Percentiles rank a stretch among this genome's conserved stretches.
Evolutionary conservation across 2,329 filamentous ascomycete genomes (phyloP).

Genomic region (Metarhizium robertsii): DNA sequence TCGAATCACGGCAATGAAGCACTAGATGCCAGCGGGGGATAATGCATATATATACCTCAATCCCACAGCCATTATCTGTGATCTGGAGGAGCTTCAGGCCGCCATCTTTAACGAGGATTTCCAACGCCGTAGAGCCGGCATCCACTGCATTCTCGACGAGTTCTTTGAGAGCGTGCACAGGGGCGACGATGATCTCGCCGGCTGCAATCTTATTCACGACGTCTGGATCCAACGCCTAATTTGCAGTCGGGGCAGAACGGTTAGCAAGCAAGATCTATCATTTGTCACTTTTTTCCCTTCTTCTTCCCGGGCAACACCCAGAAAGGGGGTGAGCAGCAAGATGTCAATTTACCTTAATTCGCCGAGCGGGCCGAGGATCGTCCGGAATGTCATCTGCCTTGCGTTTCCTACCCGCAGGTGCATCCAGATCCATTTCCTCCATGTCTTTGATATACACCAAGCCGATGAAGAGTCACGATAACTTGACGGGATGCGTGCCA

Average conservation of each 20-base stretch:
- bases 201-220: slow-evolving; percentile 99
- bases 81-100: slow-evolving; percentile 93
- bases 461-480: neutral
- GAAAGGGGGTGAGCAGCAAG: neutral
- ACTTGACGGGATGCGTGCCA: neutral
- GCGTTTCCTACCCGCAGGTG: slow-evolving; percentile 33
- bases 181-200: slow-evolving; percentile 95
- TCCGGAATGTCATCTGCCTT: slow-evolving; percentile 33
- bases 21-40: neutral
- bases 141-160: slow-evolving; percentile 96
- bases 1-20: neutral
- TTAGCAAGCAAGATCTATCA: neutral
- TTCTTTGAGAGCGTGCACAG: slow-evolving; percentile 92
- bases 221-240: slow-evolving; percentile 73
- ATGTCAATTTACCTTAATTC: slow-evolving; percentile 33
- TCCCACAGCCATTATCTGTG: slow-evolving; percentile 93
- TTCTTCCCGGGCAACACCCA: no score
- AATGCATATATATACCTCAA: slow-evolving; percentile 56
- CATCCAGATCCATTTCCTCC: slow-evolving; percentile 36
- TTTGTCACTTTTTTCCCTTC: neutral
- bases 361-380: slow-evolving; percentile 31
- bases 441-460: neutral
- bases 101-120: slow-evolving; percentile 89
- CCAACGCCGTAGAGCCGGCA: slow-evolving; percentile 85
- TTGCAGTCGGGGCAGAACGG: neutral